Conservation (phyloP, 2,329 filamentous ascomycete genomes). For the Aaosphaeria arxii region DNA sequence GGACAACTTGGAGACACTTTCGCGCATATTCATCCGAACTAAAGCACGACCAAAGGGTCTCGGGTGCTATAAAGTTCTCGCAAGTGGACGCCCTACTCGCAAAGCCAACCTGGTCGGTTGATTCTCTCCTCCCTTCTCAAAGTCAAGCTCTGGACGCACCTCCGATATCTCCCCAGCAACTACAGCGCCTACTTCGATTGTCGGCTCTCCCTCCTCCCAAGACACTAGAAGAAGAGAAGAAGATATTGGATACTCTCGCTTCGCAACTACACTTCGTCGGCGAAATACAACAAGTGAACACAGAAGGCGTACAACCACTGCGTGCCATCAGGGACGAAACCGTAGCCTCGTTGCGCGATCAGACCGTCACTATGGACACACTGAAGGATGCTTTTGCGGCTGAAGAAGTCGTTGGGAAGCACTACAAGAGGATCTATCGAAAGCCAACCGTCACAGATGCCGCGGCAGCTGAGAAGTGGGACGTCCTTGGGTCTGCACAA, state of each 20-base stretch:
- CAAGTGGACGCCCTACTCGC: constrained; percentile 51
- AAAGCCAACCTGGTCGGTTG: constrained; percentile 79
- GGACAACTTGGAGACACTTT: too few species aligned
- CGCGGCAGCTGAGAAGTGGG: constrained; percentile 61
- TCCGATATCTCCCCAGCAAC: constrained; percentile 61
- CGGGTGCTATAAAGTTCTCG: neutral
- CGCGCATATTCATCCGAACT: too few species aligned
- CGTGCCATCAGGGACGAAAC: constrained; percentile 81
- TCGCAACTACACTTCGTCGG: constrained; percentile 90
- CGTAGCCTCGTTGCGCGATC: constrained; percentile 50
- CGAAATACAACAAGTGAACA: constrained; percentile 77
- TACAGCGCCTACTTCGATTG: constrained; percentile 82
- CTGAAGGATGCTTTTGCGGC: constrained; percentile 55
- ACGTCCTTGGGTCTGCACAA: constrained; percentile 65
- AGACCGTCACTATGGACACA: constrained; percentile 58
- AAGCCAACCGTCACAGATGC: constrained; percentile 40
- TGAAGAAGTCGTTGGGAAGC: constrained; percentile 60
- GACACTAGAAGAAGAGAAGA: constrained; percentile 59
- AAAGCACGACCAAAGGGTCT: too few species aligned
- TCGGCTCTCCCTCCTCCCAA: constrained; percentile 79
- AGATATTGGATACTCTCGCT: constrained; percentile 71
- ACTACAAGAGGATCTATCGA: constrained; percentile 49
- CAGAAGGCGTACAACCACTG: constrained; percentile 68
- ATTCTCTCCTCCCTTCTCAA: constrained; percentile 62
- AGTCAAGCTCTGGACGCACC: constrained; percentile 24